Evolutionary conservation across 148 eudicot species (phyloP), one percentile per base, ranked within the genome.

Genomic region (Arctostaphylos glauca): DNA sequence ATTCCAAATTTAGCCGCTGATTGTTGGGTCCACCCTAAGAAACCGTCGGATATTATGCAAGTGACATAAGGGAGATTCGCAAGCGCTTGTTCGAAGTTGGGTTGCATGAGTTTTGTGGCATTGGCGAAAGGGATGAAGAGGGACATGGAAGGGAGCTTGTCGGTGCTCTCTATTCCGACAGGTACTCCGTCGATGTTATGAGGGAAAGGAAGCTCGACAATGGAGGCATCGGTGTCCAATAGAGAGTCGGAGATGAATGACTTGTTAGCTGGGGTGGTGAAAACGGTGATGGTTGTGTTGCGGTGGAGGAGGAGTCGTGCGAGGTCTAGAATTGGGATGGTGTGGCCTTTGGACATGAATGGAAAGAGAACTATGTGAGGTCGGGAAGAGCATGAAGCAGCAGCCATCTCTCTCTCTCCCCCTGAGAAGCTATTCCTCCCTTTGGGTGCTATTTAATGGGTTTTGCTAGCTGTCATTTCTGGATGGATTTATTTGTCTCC

Each of bases 341-440:
- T 91, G 85, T 94, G 98, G 88, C 96, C 98, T 86, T 94, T 94
- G 66, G 98, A 87, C 98, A 94, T 93, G 91, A 94, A 94, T 0
- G 96, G 98, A 54, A 93, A 94, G 3, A 94, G 78, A 21, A 74
- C 78, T 12, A 74, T 12, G 25, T 74, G 58, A 21, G 56, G 55
- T 49, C 18, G 2, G 25, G 31, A 73, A 73, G 76, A 31, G 18
- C 16, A 21, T n/a, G 10, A 31, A 60, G 67, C n/a, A 60, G 12
- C 67, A n/a, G 67, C 31, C 67, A 60, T 60, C 67, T 60, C 31
- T n/a, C 66, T 60, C 67, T 19, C 64, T 7, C 31, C 6, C 6
- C 38, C 38, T 31, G 38, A 31, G 10, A 19, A 18, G 66, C 10
- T 21, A 21, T 60, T 60, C 67, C 67, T 60, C 31, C 31, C 21